Percentiles rank a stretch among this genome's conserved stretches.
These are phyloP conservation scores for Myotisia sp. DNA, from an alignment of 2,329 filamentous ascomycete genomes.

Conservation along the genomic window DNA sequence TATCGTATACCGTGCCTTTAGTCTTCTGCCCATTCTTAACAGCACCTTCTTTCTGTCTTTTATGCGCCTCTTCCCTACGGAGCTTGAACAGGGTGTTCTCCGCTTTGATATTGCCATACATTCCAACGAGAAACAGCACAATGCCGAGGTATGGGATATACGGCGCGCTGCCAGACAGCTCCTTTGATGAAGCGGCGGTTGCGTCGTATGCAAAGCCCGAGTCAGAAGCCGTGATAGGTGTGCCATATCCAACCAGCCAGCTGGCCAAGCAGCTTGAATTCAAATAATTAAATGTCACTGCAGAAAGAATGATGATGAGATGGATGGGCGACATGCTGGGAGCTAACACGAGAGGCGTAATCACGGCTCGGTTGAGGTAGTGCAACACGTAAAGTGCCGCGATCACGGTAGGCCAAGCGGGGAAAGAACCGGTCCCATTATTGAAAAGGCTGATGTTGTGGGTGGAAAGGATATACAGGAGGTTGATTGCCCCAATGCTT, in stretches of 20 bases:
- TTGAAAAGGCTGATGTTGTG: conserved; percentile 40
- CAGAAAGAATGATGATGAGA: conserved; percentile 48
- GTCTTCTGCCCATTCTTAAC: conserved; percentile 15
- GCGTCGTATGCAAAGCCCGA: conserved; percentile 17
- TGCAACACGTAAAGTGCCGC: conserved; percentile 51
- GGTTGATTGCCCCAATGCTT: conserved; percentile 56
- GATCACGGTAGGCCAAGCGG: conserved; percentile 24
- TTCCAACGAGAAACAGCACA: conserved; percentile 59
- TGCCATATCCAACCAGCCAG: conserved; percentile 62
- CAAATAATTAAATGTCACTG: conserved; percentile 58
- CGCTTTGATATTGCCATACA: conserved; percentile 71
- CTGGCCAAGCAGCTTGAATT: conserved; percentile 67
- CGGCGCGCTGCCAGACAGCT: conserved; percentile 34
- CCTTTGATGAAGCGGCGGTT: conserved; percentile 34
- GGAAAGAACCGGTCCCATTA: conserved; percentile 17
- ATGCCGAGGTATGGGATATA: conserved; percentile 47
- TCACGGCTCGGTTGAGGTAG: conserved; percentile 76
- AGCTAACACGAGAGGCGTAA: conserved; percentile 63
- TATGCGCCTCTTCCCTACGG: conserved; percentile 49
- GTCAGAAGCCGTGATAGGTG: conserved; percentile 10
- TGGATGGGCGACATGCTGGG: conserved; percentile 91
- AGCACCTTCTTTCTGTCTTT: conserved; percentile 33
- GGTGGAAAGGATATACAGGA: conserved; percentile 64
- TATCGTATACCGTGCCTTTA: conserved; percentile 40
- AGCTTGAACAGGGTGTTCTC: conserved; percentile 85